Percentiles rank a stretch among this genome's conserved stretches.
Conservation (phyloP, 306 rosid genomes). For the Gleditsia sinensis region DNA sequence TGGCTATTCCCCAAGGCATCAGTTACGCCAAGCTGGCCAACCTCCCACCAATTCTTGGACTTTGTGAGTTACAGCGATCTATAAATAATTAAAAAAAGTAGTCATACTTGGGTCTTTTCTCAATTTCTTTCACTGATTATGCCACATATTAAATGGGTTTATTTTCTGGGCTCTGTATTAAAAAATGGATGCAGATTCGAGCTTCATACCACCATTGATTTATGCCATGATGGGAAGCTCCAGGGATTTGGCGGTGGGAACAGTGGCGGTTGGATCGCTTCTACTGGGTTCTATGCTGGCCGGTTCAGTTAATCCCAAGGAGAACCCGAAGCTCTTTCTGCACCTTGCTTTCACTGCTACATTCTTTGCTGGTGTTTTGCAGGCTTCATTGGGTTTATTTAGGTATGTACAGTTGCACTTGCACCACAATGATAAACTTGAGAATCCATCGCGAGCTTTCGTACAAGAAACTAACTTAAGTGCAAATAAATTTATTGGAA, state of each 20-base stretch:
- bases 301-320: slow-evolving; percentile 32
- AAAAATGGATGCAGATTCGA: slow-evolving; percentile 44
- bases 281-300: slow-evolving; percentile 45
- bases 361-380: slow-evolving; percentile 83
- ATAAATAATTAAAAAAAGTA: too few relatives aligned
- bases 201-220: slow-evolving; percentile 52
- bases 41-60: slow-evolving; percentile 91
- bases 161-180: background rate
- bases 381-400: slow-evolving; percentile 73
- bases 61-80: slow-evolving; percentile 61
- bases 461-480: background rate
- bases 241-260: slow-evolving; percentile 55
- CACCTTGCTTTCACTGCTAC: slow-evolving; percentile 94
- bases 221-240: slow-evolving; percentile 64
- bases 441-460: background rate
- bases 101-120: too few relatives aligned
- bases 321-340: slow-evolving; percentile 71
- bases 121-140: too few relatives aligned
- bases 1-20: slow-evolving; percentile 96
- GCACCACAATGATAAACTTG: background rate
- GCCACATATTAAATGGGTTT: too few relatives aligned
- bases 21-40: slow-evolving; percentile 94
- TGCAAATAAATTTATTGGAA: background rate
- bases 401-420: slow-evolving; percentile 44
- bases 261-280: slow-evolving; percentile 58